Conservation (phyloP, 75 land plant species). For the Selaginella tamariscina region DNA sequence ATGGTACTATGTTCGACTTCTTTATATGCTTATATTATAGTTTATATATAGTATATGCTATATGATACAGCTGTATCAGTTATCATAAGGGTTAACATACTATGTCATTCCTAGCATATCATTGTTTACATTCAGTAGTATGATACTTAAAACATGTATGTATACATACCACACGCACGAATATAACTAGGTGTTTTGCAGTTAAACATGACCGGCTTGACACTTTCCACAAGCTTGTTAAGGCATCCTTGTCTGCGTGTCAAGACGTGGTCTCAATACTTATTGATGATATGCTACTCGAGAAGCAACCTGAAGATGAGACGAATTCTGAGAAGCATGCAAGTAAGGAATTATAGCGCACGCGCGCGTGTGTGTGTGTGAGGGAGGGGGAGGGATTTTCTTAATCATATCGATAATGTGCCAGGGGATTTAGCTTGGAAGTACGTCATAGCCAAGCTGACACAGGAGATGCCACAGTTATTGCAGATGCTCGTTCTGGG, state of each 20-base stretch:
- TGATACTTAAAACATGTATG: too few species aligned
- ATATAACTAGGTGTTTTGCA: too few species aligned
- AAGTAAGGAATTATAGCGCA: background rate
- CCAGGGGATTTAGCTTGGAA: slow-evolving; percentile 28
- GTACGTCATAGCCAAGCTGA: slow-evolving; percentile 27
- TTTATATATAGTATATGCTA: too few species aligned
- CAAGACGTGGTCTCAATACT: background rate
- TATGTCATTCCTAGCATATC: too few species aligned
- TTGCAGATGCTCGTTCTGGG: slow-evolving; percentile 29
- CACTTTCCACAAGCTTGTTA: background rate
- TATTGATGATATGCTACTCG: background rate
- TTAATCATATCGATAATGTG: too few species aligned
- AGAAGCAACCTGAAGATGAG: background rate
- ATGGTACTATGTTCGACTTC: too few species aligned
- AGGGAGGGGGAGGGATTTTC: too few species aligned
- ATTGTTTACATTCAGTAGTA: too few species aligned
- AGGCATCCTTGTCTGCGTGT: background rate
- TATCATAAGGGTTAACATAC: too few species aligned
- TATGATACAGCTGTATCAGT: too few species aligned
- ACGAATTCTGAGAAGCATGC: background rate
- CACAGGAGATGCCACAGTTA: slow-evolving; percentile 41
- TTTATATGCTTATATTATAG: too few species aligned
- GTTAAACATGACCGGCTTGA: background rate
- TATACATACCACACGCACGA: too few species aligned
- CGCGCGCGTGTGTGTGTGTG: background rate